phyloP scores from a whole-genome alignment of 2,329 filamentous ascomycete species.

The Macrophomina pseudophaseolina region DNA sequence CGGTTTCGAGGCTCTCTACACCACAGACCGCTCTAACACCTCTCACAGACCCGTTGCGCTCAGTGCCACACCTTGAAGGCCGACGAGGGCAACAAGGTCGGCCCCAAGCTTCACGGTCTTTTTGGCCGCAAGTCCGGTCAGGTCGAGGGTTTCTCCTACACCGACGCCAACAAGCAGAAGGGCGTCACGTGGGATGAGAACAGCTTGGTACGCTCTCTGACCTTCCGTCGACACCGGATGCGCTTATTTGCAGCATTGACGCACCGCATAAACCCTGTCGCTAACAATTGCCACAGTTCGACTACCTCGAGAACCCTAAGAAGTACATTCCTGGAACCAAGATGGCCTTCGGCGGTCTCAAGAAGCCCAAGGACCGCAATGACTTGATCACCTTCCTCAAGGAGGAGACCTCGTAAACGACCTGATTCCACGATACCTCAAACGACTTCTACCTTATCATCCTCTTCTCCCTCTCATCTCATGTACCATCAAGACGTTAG shows the following conservation, averaged over 20 bases:
- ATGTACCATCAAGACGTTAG: conserved; percentile 47
- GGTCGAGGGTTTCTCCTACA: conserved; percentile 94
- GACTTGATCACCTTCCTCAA: conserved; percentile 90
- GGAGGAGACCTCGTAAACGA: conserved; percentile 70
- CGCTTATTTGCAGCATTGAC: background rate
- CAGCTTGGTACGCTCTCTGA: conserved; percentile 69
- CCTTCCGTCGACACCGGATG: background rate
- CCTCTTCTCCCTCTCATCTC: conserved; percentile 32
- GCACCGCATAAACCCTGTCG: background rate
- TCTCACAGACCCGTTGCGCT: conserved; percentile 78
- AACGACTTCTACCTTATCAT: conserved; percentile 22
- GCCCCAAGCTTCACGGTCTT: conserved; percentile 94
- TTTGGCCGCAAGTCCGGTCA: conserved; percentile 95
- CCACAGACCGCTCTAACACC: conserved; percentile 33
- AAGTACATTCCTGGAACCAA: conserved; percentile 99
- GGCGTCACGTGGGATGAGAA: conserved; percentile 86
- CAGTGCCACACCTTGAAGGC: conserved; percentile 97
- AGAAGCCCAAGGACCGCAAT: conserved; percentile 99
- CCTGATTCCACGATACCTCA: conserved; percentile 38
- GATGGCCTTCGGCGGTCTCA: conserved; percentile 99
- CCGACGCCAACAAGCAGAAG: conserved; percentile 99
- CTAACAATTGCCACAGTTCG: conserved; percentile 65
- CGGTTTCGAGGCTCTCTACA: conserved; percentile 2
- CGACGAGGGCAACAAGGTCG: conserved; percentile 95
- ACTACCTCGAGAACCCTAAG: conserved; percentile 99